phyloP scores from a whole-genome alignment of 208 protist species.

The Lotmaria passim region DNA sequence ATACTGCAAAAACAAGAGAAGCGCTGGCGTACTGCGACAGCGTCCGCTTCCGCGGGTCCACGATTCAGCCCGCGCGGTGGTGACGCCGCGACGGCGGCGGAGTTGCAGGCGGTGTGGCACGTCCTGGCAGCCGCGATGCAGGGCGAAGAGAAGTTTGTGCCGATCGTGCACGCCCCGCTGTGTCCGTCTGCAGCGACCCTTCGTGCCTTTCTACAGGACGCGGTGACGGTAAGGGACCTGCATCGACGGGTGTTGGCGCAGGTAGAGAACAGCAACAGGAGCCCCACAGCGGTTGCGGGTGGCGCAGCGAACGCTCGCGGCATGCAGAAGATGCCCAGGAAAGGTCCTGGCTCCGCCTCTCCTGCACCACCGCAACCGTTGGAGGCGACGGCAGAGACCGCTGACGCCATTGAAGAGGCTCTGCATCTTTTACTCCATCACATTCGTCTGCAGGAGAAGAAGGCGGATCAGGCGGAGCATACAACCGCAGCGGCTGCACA shows the following conservation, averaged over 20 bases:
- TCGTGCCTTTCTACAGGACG: conserved; percentile 26
- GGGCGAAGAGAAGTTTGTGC: conserved; percentile 20
- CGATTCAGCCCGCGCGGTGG: neutral
- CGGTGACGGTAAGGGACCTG: conserved; percentile 31
- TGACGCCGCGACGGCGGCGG: neutral
- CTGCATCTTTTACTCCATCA: conserved; percentile 26
- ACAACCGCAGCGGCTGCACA: neutral
- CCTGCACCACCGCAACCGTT: neutral
- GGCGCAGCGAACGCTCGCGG: neutral
- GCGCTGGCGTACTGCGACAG: conserved; percentile 1
- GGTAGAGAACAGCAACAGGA: conserved; percentile 8
- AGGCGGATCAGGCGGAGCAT: too few species aligned
- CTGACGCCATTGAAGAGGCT: conserved; percentile 31
- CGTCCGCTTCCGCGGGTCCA: neutral
- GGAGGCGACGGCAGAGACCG: neutral
- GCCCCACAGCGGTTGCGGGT: too few species aligned
- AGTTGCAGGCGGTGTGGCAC: conserved; percentile 23
- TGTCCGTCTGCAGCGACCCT: conserved; percentile 29
- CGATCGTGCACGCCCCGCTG: conserved; percentile 34
- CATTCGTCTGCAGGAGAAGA: neutral
- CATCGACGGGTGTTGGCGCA: conserved; percentile 26
- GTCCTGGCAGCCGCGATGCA: conserved; percentile 25
- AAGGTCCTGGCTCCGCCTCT: neutral
- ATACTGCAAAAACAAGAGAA: conserved; percentile 36
- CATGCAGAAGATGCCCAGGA: neutral